phyloP scores from a whole-genome alignment of 768 basidiomycete species.

The Leccinum imitatum region DNA sequence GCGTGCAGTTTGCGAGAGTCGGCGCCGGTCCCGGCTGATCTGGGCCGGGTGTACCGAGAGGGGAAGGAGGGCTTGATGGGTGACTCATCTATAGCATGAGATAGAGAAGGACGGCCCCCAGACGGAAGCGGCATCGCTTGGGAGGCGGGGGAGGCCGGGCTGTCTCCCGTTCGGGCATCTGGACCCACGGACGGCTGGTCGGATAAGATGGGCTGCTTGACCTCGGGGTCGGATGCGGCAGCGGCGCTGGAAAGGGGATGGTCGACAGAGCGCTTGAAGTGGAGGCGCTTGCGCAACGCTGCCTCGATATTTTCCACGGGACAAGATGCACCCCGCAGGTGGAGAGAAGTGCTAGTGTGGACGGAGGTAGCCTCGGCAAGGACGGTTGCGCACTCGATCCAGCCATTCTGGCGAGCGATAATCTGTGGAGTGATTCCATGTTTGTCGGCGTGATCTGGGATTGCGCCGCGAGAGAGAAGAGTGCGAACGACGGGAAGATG shows the following conservation, averaged over 20 bases:
- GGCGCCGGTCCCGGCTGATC: slow-evolving; percentile 70
- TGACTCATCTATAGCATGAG: slow-evolving; percentile 45
- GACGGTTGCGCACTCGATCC: slow-evolving; percentile 72
- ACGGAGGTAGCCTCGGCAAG: slow-evolving; percentile 60
- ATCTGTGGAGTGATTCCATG: slow-evolving; percentile 86
- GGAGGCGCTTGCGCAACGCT: slow-evolving; percentile 48
- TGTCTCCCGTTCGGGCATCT: slow-evolving; percentile 6
- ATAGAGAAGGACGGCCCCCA: slow-evolving; percentile 68
- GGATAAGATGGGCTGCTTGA: slow-evolving; percentile 16
- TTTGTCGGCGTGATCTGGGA: slow-evolving; percentile 82
- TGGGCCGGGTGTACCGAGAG: slow-evolving; percentile 52
- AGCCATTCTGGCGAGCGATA: slow-evolving; percentile 79
- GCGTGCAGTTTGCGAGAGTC: slow-evolving; percentile 58
- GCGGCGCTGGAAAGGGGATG: slow-evolving; percentile 54
- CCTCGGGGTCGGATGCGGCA: slow-evolving; percentile 32
- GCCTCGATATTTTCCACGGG: slow-evolving; percentile 32
- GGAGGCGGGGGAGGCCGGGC: slow-evolving; percentile 1
- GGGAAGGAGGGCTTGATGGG: slow-evolving; percentile 32
- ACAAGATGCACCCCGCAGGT: slow-evolving; percentile 25
- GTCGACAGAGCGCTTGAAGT: slow-evolving; percentile 79
- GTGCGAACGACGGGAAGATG: slow-evolving; percentile 75
- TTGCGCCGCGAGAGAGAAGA: slow-evolving; percentile 83
- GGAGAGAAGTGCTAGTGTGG: slow-evolving; percentile 16
- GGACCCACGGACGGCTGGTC: slow-evolving; percentile 17
- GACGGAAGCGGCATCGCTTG: slow-evolving; percentile 28